phyloP scores from a whole-genome alignment of 345 rosid species.

The Arabis alpina region DNA sequence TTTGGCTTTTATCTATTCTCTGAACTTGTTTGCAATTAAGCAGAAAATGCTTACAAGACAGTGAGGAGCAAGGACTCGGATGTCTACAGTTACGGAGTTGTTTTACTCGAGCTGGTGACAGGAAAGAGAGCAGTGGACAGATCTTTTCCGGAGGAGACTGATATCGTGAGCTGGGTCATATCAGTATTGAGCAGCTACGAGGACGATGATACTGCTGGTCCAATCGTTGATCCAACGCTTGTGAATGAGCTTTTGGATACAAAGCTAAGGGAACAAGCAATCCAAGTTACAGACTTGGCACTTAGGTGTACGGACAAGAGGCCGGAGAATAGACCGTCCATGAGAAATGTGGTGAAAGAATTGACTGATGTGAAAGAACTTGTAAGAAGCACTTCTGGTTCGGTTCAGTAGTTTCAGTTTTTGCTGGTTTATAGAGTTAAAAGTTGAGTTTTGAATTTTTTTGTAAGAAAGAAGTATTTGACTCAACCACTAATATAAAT shows the following conservation, averaged over 20 bases:
- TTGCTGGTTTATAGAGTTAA: not conserved
- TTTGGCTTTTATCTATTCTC: slow-evolving; percentile 51
- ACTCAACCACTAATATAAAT: slow-evolving; percentile 17
- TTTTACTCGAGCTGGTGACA: slow-evolving; percentile 64
- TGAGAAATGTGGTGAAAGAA: slow-evolving; percentile 70
- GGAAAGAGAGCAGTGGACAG: slow-evolving; percentile 59
- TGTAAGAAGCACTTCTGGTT: slow-evolving; percentile 30
- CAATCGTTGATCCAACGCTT: slow-evolving; percentile 52
- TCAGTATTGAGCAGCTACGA: slow-evolving; percentile 47
- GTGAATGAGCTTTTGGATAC: slow-evolving; percentile 57
- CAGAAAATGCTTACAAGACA: slow-evolving; percentile 71
- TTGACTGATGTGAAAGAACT: slow-evolving; percentile 45
- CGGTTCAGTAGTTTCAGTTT: slow-evolving; percentile 21
- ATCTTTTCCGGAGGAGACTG: slow-evolving; percentile 45
- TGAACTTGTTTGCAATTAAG: slow-evolving; percentile 58
- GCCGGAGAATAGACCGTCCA: slow-evolving; percentile 64
- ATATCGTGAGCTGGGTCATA: slow-evolving; percentile 55
- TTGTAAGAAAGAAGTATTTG: not conserved
- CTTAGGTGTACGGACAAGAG: slow-evolving; percentile 65
- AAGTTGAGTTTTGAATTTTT: not conserved
- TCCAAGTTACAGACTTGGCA: slow-evolving; percentile 54
- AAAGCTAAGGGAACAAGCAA: slow-evolving; percentile 53
- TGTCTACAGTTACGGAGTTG: slow-evolving; percentile 72
- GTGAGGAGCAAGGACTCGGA: slow-evolving; percentile 66
- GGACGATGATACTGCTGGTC: slow-evolving; percentile 39